Evolutionary conservation across 2,329 filamentous ascomycete species (phyloP).

Genomic region (Aspergillus quadrilineatus): DNA sequence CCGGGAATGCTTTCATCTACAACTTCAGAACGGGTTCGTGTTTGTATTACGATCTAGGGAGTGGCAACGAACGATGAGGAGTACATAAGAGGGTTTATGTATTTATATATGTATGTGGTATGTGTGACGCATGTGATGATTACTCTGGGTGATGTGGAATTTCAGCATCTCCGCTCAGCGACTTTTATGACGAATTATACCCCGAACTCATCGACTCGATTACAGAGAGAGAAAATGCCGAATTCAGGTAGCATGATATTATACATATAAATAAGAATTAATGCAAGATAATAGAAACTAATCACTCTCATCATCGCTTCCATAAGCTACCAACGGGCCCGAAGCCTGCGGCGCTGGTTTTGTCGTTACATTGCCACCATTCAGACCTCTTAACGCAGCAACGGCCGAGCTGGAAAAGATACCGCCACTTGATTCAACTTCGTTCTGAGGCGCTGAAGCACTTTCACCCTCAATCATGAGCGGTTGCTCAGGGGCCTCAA

Average conservation of each 20-base stretch:
- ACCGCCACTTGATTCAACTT: slow-evolving; percentile 52
- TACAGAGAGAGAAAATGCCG: slow-evolving; percentile 7
- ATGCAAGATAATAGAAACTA: slow-evolving; percentile 23
- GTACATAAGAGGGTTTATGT: background rate
- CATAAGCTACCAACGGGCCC: slow-evolving; percentile 80
- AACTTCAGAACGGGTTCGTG: slow-evolving; percentile 84
- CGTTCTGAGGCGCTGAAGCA: slow-evolving; percentile 32
- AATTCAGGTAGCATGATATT: slow-evolving; percentile 36
- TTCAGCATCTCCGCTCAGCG: slow-evolving; percentile 17
- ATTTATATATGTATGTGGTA: slow-evolving; percentile 13
- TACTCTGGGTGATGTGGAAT: slow-evolving; percentile 9
- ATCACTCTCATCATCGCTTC: slow-evolving; percentile 80
- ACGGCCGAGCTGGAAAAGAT: slow-evolving; percentile 83
- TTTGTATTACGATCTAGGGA: slow-evolving; percentile 77
- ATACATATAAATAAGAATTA: slow-evolving; percentile 27
- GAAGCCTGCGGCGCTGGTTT: slow-evolving; percentile 43
- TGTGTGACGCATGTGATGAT: slow-evolving; percentile 17
- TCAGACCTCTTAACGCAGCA: slow-evolving; percentile 67
- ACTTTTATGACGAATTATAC: slow-evolving; percentile 23
- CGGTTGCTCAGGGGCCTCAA: slow-evolving; percentile 50
- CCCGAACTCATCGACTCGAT: slow-evolving; percentile 16
- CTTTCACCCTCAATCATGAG: slow-evolving; percentile 45
- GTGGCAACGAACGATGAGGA: slow-evolving; percentile 18
- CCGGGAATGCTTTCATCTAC: slow-evolving; percentile 80
- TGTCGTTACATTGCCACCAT: slow-evolving; percentile 42